Conservation (phyloP, 2,329 filamentous ascomycete species). For the Pyricularia grisea region DNA sequence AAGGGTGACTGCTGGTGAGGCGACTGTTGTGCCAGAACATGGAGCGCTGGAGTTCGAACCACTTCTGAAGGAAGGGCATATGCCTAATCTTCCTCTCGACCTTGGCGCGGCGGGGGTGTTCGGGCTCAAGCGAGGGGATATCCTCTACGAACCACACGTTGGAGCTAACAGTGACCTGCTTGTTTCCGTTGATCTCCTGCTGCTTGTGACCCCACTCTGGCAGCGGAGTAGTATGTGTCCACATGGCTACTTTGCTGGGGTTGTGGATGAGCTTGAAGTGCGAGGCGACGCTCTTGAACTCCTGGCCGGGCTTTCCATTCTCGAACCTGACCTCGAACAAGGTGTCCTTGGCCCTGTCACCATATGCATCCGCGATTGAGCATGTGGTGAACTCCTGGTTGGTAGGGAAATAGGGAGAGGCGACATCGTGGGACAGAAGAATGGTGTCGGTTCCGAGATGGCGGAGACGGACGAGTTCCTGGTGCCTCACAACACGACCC, state of each 20-base stretch:
- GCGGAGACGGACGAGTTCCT: constrained; percentile 76
- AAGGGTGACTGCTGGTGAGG: constrained; percentile 92
- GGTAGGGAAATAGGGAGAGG: constrained; percentile 89
- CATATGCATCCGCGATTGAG: constrained; percentile 59
- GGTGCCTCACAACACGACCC: constrained; percentile 65
- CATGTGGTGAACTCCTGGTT: constrained; percentile 98
- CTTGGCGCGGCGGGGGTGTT: constrained; percentile 65
- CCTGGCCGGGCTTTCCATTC: constrained; percentile 67
- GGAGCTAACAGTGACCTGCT: constrained; percentile 79
- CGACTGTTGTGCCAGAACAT: constrained; percentile 99
- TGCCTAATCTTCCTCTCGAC: constrained; percentile 70
- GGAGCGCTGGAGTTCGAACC: constrained; percentile 88
- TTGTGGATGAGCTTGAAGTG: constrained; percentile 95
- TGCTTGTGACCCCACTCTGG: constrained; percentile 97
- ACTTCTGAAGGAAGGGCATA: constrained; percentile 85
- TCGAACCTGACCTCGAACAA: constrained; percentile 90
- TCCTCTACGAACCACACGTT: constrained; percentile 95
- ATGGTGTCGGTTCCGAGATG: constrained; percentile 80
- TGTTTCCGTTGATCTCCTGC: constrained; percentile 99
- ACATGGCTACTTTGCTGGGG: constrained; percentile 96
- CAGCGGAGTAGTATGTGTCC: constrained; percentile 92
- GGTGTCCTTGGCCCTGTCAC: constrained; percentile 73
- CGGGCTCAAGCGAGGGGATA: constrained; percentile 66
- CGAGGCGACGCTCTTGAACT: constrained; percentile 83
- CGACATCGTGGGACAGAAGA: constrained; percentile 91